phyloP scores from a whole-genome alignment of 192 early-diverging fungal species.

The Cladochytrium replicatum region DNA sequence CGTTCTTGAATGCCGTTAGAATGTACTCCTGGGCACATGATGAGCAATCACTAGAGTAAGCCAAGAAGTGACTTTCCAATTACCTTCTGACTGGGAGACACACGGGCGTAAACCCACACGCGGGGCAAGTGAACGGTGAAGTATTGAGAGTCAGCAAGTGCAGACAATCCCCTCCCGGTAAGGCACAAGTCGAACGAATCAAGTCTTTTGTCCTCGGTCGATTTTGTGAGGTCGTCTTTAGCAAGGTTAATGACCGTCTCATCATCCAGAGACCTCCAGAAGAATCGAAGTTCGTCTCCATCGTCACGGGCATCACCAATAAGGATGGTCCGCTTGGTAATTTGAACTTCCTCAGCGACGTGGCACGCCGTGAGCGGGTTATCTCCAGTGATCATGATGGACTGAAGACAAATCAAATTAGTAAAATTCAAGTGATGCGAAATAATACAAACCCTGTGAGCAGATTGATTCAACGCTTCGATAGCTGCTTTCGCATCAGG shows the following conservation, averaged over 20 bases:
- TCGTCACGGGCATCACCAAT: constrained; percentile 72
- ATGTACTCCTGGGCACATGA: constrained; percentile 78
- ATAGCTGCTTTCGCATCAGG: constrained; percentile 80
- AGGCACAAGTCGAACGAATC: constrained; percentile 82
- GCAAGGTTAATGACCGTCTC: constrained; percentile 31
- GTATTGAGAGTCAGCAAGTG: constrained; percentile 35
- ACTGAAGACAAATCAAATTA: constrained; percentile 22
- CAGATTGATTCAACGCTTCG: constrained; percentile 85
- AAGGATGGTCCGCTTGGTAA: constrained; percentile 77
- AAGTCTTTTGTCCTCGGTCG: constrained; percentile 28
- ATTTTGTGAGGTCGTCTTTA: constrained; percentile 46
- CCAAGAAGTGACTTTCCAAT: too few species aligned
- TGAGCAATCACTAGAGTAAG: too few species aligned
- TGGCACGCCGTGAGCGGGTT: constrained; percentile 96
- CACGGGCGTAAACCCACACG: constrained; percentile 87
- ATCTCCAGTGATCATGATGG: constrained; percentile 99
- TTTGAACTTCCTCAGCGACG: constrained; percentile 88
- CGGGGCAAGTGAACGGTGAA: constrained; percentile 39
- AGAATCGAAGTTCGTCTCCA: too few species aligned
- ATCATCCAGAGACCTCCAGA: constrained; percentile 86
- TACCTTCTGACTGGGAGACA: constrained; percentile 88
- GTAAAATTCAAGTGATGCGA: not conserved
- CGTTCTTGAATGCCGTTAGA: constrained; percentile 76
- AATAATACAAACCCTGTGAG: constrained; percentile 90
- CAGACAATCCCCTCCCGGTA: constrained; percentile 82